These are phyloP conservation scores for Nemania bipapillata DNA, from an alignment of 2,329 filamentous ascomycete species.

Conservation along the genomic window DNA sequence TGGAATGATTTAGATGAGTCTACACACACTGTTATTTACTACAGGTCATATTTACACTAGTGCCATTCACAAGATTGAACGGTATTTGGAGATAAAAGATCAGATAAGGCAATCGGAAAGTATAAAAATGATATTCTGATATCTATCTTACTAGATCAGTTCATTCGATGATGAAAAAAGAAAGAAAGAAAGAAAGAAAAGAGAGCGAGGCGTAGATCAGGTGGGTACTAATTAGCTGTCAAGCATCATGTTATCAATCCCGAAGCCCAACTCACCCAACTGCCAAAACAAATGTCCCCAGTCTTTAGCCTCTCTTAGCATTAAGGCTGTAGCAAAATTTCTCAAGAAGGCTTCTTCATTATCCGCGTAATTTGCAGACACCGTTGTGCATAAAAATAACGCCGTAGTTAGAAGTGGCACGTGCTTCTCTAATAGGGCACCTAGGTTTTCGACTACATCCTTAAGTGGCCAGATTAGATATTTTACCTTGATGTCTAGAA, in stretches of 20 bases:
- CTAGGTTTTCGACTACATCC: constrained; percentile 9
- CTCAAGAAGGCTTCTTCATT: constrained; percentile 11
- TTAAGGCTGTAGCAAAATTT: constrained; percentile 18
- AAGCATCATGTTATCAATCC: not conserved
- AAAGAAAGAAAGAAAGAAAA: too few species aligned
- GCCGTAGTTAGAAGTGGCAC: constrained; percentile 15
- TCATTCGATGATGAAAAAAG: too few species aligned
- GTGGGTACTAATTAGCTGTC: too few species aligned
- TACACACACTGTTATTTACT: too few species aligned
- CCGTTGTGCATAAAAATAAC: constrained; percentile 20
- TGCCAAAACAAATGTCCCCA: not conserved
- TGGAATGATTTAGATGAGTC: too few species aligned
- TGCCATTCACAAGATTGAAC: too few species aligned
- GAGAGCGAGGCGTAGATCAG: too few species aligned
- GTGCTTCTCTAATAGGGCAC: constrained; percentile 11
- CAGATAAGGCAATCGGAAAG: too few species aligned
- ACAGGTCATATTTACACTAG: too few species aligned
- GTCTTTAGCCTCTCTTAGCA: constrained; percentile 1
- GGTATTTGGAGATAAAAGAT: too few species aligned
- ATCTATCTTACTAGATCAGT: too few species aligned
- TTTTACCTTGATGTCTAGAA: constrained; percentile 33
- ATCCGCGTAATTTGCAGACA: not conserved
- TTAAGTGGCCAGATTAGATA: constrained; percentile 31
- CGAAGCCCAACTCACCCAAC: constrained; percentile 11
- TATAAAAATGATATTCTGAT: too few species aligned